Evolutionary conservation across 139 green algal genomes (phyloP), one percentile per base, ranked within the genome.

Genomic region (Chlamydomonas eustigma): DNA sequence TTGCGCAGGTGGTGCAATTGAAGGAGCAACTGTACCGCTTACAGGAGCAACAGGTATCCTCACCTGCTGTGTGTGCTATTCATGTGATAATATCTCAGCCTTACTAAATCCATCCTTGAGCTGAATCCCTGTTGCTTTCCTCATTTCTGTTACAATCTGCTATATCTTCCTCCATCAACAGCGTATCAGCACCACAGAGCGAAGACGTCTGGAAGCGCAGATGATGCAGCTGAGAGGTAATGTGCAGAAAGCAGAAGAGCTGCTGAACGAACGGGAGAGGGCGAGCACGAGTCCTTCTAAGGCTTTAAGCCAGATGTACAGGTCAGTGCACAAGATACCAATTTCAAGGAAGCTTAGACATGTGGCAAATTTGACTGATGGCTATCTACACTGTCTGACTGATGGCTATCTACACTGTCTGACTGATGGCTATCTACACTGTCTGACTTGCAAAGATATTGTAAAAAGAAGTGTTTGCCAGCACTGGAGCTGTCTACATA

Each of bases 221-320:
- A 63, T 79, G 3, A 32, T 73, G 37, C 52, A 71, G 35, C 22
- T 35, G 8, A 28, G 51, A 1, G 24, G 37, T 38, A 79, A 79
- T 39, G 64, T 79, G 30, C 31, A 31, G n/a, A 79, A 79, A 39
- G 74, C 74, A 6, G 74, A 79, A 39, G 74, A 79, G 63, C 58
- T 79, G 63, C 63, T 79, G 3, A 79, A 79, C 36, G 67, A 79
- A 28, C 64, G 66, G 30, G 74, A 79, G 58, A 32, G 71, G 5
- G n/a, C n/a, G n/a, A 34, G 50, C 2, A 2, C 50, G 36, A 79
- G 58, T 33, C 44, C 74, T 37, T 64, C n/a, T 39, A 78, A 71
- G 2, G 79, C 75, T 24, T 44, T 84, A 37, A 84, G 70, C 37
- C 79, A 84, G 64, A 80, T 84, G 79, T 84, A 81, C 58, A 72